These are phyloP conservation scores for Cryphonectria naterciae DNA, from an alignment of 2,329 filamentous ascomycete genomes.

Conservation along the genomic window DNA sequence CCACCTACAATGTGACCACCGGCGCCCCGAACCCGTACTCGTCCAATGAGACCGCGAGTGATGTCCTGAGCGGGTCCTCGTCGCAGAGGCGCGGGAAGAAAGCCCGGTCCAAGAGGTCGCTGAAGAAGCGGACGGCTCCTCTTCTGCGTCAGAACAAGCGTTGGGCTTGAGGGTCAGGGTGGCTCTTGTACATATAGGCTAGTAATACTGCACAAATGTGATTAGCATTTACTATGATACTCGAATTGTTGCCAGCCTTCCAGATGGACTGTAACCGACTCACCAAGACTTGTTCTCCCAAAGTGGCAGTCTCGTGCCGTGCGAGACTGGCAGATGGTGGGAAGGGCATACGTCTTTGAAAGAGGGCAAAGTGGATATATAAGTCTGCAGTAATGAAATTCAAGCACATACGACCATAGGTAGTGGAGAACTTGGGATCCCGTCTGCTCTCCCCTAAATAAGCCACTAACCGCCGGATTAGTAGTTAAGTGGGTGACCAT, in stretches of 20 bases:
- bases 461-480: slow-evolving; percentile 1
- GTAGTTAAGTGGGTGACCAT: slow-evolving; percentile 1
- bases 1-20: slow-evolving; percentile 39
- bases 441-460: slow-evolving; percentile 1
- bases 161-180: background rate
- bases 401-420: slow-evolving; percentile 1
- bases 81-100: background rate
- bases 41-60: background rate
- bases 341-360: no score
- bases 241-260: no score
- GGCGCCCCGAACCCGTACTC: slow-evolving; percentile 34
- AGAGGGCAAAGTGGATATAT: background rate
- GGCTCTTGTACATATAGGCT: background rate
- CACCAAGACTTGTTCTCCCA: no score
- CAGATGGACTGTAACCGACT: no score
- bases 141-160: slow-evolving; percentile 15
- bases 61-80: background rate
- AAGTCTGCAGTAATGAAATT: background rate
- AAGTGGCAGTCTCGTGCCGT: no score
- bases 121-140: slow-evolving; percentile 8
- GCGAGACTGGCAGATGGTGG: no score
- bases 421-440: background rate
- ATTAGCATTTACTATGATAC: background rate
- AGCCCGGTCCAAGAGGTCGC: background rate
- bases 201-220: background rate